Evolutionary conservation across 1,284 basidiomycete genomes (phyloP).

Genomic region (Phellopilus nigrolimitatus): DNA sequence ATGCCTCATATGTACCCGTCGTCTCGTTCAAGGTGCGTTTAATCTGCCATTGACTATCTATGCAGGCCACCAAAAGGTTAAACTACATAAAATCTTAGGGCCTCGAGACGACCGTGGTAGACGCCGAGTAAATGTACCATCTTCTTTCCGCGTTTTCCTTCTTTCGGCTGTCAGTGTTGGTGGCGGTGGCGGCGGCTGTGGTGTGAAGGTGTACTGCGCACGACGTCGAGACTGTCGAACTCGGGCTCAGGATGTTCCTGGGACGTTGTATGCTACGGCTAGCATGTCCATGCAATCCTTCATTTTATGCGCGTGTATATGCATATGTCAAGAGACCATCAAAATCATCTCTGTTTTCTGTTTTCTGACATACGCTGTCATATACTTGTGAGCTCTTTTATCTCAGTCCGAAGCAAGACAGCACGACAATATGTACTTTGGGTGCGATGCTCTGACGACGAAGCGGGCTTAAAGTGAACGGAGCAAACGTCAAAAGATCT

Average conservation of each 20-base stretch:
- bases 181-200: not conserved
- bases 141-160: not conserved
- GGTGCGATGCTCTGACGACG: too few species aligned
- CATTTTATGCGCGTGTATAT: slow-evolving; percentile 1
- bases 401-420: too few species aligned
- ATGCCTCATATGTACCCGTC: slow-evolving; percentile 79
- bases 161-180: not conserved
- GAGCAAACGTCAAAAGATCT: too few species aligned
- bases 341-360: not conserved
- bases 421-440: too few species aligned
- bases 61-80: not conserved
- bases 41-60: not conserved
- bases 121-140: slow-evolving; percentile 52
- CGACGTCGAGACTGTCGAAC: too few species aligned
- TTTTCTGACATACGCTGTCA: not conserved
- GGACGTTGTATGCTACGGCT: too few species aligned
- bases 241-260: too few species aligned
- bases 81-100: slow-evolving; percentile 45
- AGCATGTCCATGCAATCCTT: not conserved
- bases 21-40: slow-evolving; percentile 76
- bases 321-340: slow-evolving; percentile 5
- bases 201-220: not conserved
- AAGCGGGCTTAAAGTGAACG: too few species aligned
- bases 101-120: slow-evolving; percentile 77
- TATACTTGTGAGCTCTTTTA: too few species aligned